phyloP scores from a whole-genome alignment of 2,329 filamentous ascomycete species.

The Fusarium cicatricum region DNA sequence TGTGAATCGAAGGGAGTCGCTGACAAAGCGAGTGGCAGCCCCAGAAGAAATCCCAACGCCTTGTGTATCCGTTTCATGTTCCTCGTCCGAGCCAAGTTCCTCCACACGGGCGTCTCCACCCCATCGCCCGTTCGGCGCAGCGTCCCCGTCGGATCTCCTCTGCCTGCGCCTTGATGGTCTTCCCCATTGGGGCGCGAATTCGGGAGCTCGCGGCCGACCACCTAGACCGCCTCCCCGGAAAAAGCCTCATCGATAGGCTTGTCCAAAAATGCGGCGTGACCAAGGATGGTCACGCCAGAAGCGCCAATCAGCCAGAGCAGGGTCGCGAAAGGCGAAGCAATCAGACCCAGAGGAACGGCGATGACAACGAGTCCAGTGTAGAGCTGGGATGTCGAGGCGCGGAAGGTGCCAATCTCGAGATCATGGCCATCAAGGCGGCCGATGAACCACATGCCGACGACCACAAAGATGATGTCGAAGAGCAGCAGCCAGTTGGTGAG shows the following conservation, averaged over 20 bases:
- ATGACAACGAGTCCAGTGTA: slow-evolving; percentile 89
- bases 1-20: slow-evolving; percentile 69
- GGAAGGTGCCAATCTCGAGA: slow-evolving; percentile 83
- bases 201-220: slow-evolving; percentile 99
- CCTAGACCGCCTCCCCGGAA: slow-evolving; percentile 99
- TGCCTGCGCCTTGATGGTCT: slow-evolving; percentile 94
- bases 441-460: slow-evolving; percentile 89
- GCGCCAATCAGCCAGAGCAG: slow-evolving; percentile 96
- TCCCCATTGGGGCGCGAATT: slow-evolving; percentile 95
- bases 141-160: slow-evolving; percentile 65
- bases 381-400: slow-evolving; percentile 89
- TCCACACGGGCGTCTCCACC: slow-evolving; percentile 61
- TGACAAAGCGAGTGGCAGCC: slow-evolving; percentile 60
- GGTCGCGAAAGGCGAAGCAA: slow-evolving; percentile 83
- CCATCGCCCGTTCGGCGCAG: slow-evolving; percentile 50
- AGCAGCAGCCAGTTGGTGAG: slow-evolving; percentile 87
- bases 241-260: slow-evolving; percentile 99
- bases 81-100: slow-evolving; percentile 72
- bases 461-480: slow-evolving; percentile 90
- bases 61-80: slow-evolving; percentile 62
- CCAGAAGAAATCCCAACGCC: slow-evolving; percentile 59
- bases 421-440: slow-evolving; percentile 89
- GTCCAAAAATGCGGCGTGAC: slow-evolving; percentile 95
- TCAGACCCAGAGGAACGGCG: slow-evolving; percentile 83
- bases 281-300: slow-evolving; percentile 90